Conservation (phyloP, 768 basidiomycete species). For the Tylopilus felleus region DNA sequence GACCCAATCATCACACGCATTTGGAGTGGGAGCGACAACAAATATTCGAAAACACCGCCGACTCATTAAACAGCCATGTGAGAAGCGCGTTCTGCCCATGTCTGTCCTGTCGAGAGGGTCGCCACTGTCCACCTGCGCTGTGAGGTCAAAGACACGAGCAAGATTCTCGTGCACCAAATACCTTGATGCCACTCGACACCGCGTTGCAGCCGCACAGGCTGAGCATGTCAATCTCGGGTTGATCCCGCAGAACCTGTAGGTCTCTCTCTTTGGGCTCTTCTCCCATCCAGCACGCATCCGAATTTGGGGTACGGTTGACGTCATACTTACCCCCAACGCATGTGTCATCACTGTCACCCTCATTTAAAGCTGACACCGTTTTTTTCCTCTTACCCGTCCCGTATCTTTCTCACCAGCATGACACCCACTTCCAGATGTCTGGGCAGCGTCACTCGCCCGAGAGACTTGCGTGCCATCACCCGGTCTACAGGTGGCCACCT, state of each 20-base stretch:
- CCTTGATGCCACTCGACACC: neutral
- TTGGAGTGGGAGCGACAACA: conserved; percentile 5
- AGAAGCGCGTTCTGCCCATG: neutral
- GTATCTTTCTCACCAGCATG: conserved; percentile 12
- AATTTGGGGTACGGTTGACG: conserved; percentile 20
- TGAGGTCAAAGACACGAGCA: neutral
- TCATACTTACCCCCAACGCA: conserved; percentile 10
- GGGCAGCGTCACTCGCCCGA: conserved; percentile 39
- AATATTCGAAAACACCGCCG: neutral
- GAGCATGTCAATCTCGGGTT: neutral
- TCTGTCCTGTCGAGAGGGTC: neutral
- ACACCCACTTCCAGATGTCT: conserved; percentile 30
- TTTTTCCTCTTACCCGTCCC: neutral
- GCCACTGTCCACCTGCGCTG: neutral
- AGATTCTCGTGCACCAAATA: neutral
- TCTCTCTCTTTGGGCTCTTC: neutral
- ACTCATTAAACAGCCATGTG: neutral
- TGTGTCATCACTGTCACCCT: neutral
- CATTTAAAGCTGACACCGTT: conserved; percentile 5
- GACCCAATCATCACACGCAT: neutral
- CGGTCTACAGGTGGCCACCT: conserved; percentile 35
- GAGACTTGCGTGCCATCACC: conserved; percentile 33
- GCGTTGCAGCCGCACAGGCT: neutral
- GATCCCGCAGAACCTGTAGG: neutral
- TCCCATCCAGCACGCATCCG: neutral